Base-by-base conservation (phyloP, 495 filamentous ascomycete species). In the Podospora sp. region DNA sequence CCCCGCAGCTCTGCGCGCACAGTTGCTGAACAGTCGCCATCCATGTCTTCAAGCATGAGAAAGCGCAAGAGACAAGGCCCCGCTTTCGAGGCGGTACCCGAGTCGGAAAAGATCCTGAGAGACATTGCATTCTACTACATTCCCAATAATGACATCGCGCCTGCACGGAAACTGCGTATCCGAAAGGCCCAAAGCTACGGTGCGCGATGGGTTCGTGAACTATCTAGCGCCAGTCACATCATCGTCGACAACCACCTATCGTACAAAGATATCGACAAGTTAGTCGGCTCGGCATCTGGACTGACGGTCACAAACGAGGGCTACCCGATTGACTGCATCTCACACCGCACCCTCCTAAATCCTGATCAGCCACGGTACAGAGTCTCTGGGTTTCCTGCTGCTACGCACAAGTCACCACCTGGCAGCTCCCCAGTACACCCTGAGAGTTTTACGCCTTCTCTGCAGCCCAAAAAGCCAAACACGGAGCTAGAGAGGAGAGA, bases 241-340 rank as follows among this genome's bases (percentile, higher is more conserved):
- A 85, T 98, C 66, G 91, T 92, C 5, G 95, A 97, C 71, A 90
- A 88, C 60, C 77, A 76, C 1, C 73, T 95, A 57, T 81, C 76
- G 3, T 94, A 87, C 69, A 75, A 81, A 6, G 86, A 95, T 66
- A 79, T 97, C n/a, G 69, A 91, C 21, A 80, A 76, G 36, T 80
- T 85, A 62, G 77, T 96, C 8, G 73, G 81, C 7, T 69, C 89
- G 36, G 81, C 86, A 3, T 83, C 87, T 65, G 73, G 79, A 70
- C 65, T 72, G 22, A 52, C 70, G 33, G 67, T 79, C 21, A 93
- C 97, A 18, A 91, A 93, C 65, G 92, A 95, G 60, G 77, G 80
- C 2, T 99, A 93, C 72, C 87, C 91, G 4, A 77, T 92, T 0
- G 92, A 97, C 16, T 97, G 93, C 63, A 87, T 95, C 36, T 78